These are phyloP conservation scores for Pythium brachiatum DNA, from an alignment of 352 stramenopile species.

Conservation along the genomic window DNA sequence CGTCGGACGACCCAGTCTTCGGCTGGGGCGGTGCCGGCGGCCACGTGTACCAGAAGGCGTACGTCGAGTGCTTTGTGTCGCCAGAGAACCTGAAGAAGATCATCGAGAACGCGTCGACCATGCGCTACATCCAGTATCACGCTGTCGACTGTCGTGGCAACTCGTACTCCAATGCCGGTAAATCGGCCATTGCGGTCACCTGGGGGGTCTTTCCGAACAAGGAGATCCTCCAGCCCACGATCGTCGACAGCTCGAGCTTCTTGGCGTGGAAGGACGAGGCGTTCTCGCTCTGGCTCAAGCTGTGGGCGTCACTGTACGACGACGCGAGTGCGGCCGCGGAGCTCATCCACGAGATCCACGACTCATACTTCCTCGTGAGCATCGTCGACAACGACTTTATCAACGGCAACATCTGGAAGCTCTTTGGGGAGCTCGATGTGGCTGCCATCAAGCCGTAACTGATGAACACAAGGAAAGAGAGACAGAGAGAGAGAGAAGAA, in stretches of 20 bases:
- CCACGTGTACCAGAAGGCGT: slow-evolving; percentile 98
- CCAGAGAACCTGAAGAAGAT: slow-evolving; percentile 91
- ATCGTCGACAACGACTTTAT: slow-evolving; percentile 99
- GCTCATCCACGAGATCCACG: slow-evolving; percentile 94
- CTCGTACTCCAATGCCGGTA: slow-evolving; percentile 88
- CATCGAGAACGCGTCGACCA: slow-evolving; percentile 80
- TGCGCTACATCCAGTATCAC: slow-evolving; percentile 89
- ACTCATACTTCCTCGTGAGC: slow-evolving; percentile 97
- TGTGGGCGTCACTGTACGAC: slow-evolving; percentile 97
- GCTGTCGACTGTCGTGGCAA: slow-evolving; percentile 89
- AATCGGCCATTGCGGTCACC: slow-evolving; percentile 94
- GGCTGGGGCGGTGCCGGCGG: slow-evolving; percentile 96
- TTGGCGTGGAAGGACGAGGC: slow-evolving; percentile 96
- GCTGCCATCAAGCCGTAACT: not conserved
- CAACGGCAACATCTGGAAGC: slow-evolving; percentile 82
- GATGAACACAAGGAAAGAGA: not conserved
- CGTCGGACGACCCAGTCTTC: slow-evolving; percentile 91
- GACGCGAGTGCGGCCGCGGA: slow-evolving; percentile 85
- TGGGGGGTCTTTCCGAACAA: slow-evolving; percentile 98
- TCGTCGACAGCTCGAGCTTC: slow-evolving; percentile 97
- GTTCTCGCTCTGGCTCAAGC: slow-evolving; percentile 95
- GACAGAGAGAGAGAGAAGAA: not conserved
- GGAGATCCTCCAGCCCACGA: slow-evolving; percentile 96
- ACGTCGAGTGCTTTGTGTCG: slow-evolving; percentile 98
- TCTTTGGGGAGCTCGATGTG: slow-evolving; percentile 42